Evolutionary conservation across 2,329 filamentous ascomycete genomes (phyloP).

Genomic region (Sporothrix brasiliensis): DNA sequence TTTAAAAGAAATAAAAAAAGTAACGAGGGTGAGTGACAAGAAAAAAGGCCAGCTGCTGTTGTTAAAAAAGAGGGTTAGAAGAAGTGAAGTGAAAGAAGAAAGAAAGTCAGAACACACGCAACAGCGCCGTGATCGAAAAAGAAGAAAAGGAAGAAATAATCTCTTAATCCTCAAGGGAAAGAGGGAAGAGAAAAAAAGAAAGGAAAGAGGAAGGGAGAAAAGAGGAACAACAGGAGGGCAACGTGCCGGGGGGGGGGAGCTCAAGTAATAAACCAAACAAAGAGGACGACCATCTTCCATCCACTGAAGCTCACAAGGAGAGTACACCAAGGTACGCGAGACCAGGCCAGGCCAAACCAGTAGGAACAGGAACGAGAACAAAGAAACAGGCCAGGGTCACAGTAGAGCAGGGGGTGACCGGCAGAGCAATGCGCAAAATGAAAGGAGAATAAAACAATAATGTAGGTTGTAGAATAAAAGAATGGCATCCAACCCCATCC

Average conservation of each 20-base stretch:
- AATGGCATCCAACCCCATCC: constrained; percentile 31
- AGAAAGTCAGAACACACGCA: constrained; percentile 46
- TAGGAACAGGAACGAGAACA: not conserved
- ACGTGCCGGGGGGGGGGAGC: constrained; percentile 28
- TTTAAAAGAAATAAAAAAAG: constrained; percentile 41
- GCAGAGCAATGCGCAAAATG: constrained; percentile 45
- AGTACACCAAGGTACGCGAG: too few species aligned
- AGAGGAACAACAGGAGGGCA: constrained; percentile 32
- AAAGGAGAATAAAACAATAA: not conserved
- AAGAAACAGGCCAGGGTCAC: constrained; percentile 14
- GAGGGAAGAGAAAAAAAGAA: constrained; percentile 33
- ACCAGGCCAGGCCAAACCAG: constrained; percentile 27
- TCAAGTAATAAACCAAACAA: constrained; percentile 34
- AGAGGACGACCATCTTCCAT: constrained; percentile 30
- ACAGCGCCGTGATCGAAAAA: constrained; percentile 38
- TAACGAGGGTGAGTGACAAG: constrained; percentile 39
- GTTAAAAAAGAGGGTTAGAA: constrained; percentile 32
- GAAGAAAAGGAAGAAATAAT: constrained; percentile 35
- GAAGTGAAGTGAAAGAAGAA: constrained; percentile 46
- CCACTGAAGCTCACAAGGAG: not conserved
- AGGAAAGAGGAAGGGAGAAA: not conserved
- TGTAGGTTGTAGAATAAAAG: too few species aligned
- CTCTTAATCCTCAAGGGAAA: constrained; percentile 35
- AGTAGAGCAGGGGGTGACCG: not conserved
- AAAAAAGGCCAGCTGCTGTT: constrained; percentile 50